A percentile compares a stretch with the other conserved stretches of the same genome.
These are phyloP conservation scores for Cornus suecica DNA, from an alignment of 148 eudicot genomes.

Conservation along the genomic window DNA sequence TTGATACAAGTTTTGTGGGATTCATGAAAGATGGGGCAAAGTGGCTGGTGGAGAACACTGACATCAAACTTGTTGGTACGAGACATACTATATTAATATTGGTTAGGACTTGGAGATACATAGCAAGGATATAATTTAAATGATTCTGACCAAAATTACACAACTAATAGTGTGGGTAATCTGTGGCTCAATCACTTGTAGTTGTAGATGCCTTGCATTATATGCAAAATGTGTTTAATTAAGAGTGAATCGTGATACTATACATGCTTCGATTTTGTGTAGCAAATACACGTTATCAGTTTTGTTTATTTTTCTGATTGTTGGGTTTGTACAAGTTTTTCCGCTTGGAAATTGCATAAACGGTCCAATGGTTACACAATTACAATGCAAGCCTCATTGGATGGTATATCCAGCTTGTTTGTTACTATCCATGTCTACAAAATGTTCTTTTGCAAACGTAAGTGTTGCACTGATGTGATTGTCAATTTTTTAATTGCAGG, in stretches of 20 bases:
- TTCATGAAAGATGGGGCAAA: slow-evolving; percentile 96
- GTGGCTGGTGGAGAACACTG: slow-evolving; percentile 93
- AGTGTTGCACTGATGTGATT: not conserved
- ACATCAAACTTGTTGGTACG: slow-evolving; percentile 97
- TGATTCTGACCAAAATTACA: not conserved
- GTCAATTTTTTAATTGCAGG: slow-evolving; percentile 39
- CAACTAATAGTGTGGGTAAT: no score
- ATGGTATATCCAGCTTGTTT: not conserved
- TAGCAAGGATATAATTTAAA: not conserved
- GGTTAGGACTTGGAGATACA: not conserved
- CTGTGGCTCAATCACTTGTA: not conserved
- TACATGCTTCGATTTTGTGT: no score
- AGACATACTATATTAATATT: not conserved
- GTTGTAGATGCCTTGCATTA: not conserved
- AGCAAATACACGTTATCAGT: no score
- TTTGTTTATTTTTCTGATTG: not conserved
- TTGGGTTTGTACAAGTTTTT: not conserved
- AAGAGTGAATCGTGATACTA: no score
- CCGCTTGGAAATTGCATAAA: no score
- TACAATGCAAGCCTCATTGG: no score
- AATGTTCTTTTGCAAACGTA: not conserved
- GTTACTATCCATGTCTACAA: not conserved
- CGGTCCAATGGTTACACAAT: no score
- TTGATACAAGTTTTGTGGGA: slow-evolving; percentile 90
- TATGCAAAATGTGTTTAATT: not conserved